These are phyloP conservation scores for Pythium rhizo-oryzae DNA, from an alignment of 352 stramenopile genomes.

Conservation along the genomic window DNA sequence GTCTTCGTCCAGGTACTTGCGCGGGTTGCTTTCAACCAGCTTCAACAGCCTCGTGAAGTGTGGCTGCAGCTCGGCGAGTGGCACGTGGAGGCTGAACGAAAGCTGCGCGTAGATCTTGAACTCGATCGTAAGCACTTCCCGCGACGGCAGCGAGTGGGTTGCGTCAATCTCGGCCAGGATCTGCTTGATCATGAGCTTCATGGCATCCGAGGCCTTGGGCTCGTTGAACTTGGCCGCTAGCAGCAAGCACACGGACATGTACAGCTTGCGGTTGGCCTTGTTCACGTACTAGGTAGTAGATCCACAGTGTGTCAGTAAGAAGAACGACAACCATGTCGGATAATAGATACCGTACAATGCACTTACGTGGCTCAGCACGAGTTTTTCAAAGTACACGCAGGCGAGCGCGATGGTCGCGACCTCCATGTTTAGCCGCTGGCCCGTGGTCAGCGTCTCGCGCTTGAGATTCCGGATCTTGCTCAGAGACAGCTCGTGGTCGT, in stretches of 20 bases:
- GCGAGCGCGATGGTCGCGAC: constrained; percentile 94
- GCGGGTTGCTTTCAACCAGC: constrained; percentile 84
- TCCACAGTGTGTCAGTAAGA: background rate
- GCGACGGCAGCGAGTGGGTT: constrained; percentile 77
- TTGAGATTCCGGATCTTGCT: constrained; percentile 97
- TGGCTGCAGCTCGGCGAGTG: constrained; percentile 73
- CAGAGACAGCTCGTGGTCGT: constrained; percentile 90
- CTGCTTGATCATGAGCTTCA: constrained; percentile 65
- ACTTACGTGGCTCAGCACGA: constrained; percentile 90
- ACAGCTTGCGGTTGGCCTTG: constrained; percentile 95
- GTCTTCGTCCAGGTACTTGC: constrained; percentile 89
- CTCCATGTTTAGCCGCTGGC: constrained; percentile 88
- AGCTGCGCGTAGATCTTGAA: constrained; percentile 92
- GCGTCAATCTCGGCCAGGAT: constrained; percentile 81
- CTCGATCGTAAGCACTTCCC: constrained; percentile 87
- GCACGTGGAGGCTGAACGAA: constrained; percentile 88
- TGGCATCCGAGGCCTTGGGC: constrained; percentile 65
- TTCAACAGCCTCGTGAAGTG: constrained; percentile 88
- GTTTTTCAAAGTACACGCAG: constrained; percentile 97
- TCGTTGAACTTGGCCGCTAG: constrained; percentile 95
- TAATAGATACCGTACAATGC: background rate
- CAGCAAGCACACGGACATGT: constrained; percentile 95
- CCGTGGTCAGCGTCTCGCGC: constrained; percentile 76
- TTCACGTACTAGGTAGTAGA: constrained; percentile 87
- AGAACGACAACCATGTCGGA: background rate